Evolutionary conservation across 139 green algal genomes (phyloP).

Genomic region (Haematococcus lacustris): DNA sequence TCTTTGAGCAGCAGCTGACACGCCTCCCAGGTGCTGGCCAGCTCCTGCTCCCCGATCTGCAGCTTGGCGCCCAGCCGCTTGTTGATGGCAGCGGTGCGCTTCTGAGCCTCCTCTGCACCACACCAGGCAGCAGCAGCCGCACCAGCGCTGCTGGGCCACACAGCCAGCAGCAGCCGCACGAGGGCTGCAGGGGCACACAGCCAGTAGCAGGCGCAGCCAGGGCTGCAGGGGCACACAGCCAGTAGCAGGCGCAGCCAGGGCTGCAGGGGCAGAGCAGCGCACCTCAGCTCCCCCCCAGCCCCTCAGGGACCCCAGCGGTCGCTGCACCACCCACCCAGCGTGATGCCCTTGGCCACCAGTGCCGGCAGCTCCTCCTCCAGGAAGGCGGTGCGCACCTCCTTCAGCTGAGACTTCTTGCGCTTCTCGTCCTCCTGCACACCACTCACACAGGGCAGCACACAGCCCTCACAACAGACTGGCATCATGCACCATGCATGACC

Average conservation of each 20-base stretch:
- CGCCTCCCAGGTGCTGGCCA: slow-evolving; percentile 29
- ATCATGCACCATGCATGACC: too few relatives aligned
- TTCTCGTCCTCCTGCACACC: slow-evolving; percentile 29
- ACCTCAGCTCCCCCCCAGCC: too few relatives aligned
- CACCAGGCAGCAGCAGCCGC: slow-evolving; percentile 11
- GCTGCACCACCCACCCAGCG: slow-evolving; percentile 13
- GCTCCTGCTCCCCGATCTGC: slow-evolving; percentile 18
- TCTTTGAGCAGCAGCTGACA: slow-evolving; percentile 27
- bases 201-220: too few relatives aligned
- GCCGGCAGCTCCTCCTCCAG: slow-evolving; percentile 44
- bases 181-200: too few relatives aligned
- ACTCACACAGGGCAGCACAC: background rate
- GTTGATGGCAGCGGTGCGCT: slow-evolving; percentile 32
- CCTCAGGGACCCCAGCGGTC: background rate
- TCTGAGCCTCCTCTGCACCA: slow-evolving; percentile 20
- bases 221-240: background rate
- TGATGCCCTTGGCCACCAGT: slow-evolving; percentile 29
- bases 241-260: too few relatives aligned
- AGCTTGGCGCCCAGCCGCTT: slow-evolving; percentile 42
- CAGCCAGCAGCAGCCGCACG: too few relatives aligned
- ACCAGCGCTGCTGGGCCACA: background rate
- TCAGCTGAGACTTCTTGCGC: slow-evolving; percentile 32
- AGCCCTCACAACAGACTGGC: background rate
- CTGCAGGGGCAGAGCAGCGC: too few relatives aligned
- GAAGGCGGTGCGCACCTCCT: slow-evolving; percentile 37